Base-by-base conservation (phyloP, 176 grass and related monocot genomes). In the Zoysia japonica region DNA sequence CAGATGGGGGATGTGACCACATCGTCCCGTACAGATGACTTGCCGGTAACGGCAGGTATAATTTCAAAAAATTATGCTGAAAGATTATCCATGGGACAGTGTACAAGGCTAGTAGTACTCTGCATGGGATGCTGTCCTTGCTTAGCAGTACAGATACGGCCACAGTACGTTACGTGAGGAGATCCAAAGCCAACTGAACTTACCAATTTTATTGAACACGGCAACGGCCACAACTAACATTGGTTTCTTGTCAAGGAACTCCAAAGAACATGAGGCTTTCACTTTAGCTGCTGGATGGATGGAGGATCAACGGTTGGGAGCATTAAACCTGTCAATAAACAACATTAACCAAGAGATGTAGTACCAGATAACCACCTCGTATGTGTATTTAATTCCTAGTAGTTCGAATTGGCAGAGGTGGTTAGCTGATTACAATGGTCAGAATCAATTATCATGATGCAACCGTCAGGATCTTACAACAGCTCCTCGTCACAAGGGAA, bases 31-130 rank as follows among this genome's bases (percentile, higher is more conserved):
- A 78, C 74, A 67, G 20, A 65, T 61, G 61, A 67, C 80, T 83
- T 78, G 50, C 60, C 86, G 68, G 61, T 67, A 51, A 88, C 86
- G 80, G 44, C 75, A 78, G 61, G 64, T 56, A 50, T n/a, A 17
- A 17, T 13, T 77, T 65, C 63, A 67, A 48, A 41, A 13, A 13
- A 47, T 0, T 59, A 20, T 69, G 53, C 63, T 15, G 39, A 46
- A 39, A 19, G 9, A 62, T 62, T 43, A 80, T 76, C 40, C 36
- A 8, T 47, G 15, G 9, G 9, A 46, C 4, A n/a, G 52, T 14
- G 3, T 10, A 1, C 36, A 0, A 44, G 69, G 80, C 70, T 68
- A 1, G 62, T 75, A 67, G 61, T 80, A n/a, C 75, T 54, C 45
- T 76, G 38, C 57, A 70, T 47, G 67, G 65, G 47, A 81, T 81